Evolutionary conservation across 176 grass and related monocot genomes (phyloP).

Genomic region (Phragmites australis): DNA sequence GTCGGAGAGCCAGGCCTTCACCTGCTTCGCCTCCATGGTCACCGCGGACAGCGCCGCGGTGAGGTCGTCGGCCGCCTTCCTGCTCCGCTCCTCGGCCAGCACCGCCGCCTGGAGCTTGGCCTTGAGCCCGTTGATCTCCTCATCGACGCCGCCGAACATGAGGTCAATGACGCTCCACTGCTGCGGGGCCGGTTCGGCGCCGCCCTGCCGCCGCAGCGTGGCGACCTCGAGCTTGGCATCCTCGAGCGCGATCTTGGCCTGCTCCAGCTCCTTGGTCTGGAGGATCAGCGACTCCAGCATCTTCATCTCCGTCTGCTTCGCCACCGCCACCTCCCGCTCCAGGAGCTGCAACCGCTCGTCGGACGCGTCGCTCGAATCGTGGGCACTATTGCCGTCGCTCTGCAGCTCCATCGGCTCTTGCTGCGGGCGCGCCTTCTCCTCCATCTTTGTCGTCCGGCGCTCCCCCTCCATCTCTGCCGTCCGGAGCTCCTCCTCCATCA

Average conservation of each 20-base stretch:
- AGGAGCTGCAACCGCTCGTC: constrained; percentile 28
- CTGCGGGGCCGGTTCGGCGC: background rate
- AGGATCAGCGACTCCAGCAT: constrained; percentile 69
- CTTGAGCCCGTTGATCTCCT: constrained; percentile 56
- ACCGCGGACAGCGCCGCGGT: constrained; percentile 68
- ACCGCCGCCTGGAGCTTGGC: constrained; percentile 24
- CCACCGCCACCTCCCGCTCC: constrained; percentile 56
- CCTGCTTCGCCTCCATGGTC: constrained; percentile 65
- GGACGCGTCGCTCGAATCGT: background rate
- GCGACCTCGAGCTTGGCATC: constrained; percentile 66
- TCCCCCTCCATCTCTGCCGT: constrained; percentile 37
- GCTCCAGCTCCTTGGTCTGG: constrained; percentile 81
- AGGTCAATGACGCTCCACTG: constrained; percentile 60
- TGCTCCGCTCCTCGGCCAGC: constrained; percentile 62
- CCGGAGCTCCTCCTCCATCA: constrained; percentile 26
- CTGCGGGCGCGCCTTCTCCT: too few relatives aligned
- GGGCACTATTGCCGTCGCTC: too few relatives aligned
- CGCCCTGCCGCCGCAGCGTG: constrained; percentile 5
- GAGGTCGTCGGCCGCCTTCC: constrained; percentile 64
- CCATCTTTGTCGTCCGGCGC: too few relatives aligned
- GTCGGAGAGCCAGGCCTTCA: constrained; percentile 50
- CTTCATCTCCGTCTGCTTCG: constrained; percentile 76
- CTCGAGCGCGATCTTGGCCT: constrained; percentile 82
- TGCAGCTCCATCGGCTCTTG: constrained; percentile 43
- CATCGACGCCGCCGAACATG: constrained; percentile 62